Percentiles rank a stretch among this genome's conserved stretches.
phyloP scores from a whole-genome alignment of 345 rosid genomes.

The Melaleuca alternifolia region DNA sequence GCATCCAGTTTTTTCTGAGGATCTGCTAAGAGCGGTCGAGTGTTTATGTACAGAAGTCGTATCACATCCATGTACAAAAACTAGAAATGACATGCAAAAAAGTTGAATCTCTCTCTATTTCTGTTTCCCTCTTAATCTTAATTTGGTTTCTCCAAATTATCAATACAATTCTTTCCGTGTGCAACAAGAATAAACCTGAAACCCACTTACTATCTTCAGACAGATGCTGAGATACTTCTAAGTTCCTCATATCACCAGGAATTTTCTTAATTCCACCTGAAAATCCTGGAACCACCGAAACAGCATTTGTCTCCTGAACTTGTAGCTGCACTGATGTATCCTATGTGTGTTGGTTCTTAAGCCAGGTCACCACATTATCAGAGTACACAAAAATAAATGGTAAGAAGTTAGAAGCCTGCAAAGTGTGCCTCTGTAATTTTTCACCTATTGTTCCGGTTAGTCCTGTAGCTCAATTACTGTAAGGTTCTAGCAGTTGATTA shows the following conservation, averaged over 20 bases:
- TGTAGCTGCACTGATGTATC: not conserved
- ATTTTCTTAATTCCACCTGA: not conserved
- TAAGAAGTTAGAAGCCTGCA: not conserved
- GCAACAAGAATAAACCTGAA: not conserved
- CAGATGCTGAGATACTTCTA: not conserved
- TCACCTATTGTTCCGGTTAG: not conserved
- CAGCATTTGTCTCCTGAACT: not conserved
- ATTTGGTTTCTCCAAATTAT: not conserved
- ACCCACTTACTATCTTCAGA: not conserved
- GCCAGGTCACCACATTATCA: not conserved
- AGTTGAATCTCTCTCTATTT: not conserved
- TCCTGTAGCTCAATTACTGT: not conserved
- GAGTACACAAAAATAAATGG: not conserved
- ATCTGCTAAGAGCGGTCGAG: not conserved
- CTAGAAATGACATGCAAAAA: not conserved
- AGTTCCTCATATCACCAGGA: not conserved
- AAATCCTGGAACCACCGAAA: not conserved
- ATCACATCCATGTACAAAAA: not conserved
- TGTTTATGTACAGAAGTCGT: not conserved
- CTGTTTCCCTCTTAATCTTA: not conserved
- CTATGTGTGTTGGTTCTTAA: not conserved
- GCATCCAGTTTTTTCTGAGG: not conserved
- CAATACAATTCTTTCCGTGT: not conserved
- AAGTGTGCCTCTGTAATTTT: not conserved
- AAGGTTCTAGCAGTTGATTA: not conserved